These are phyloP conservation scores for Conidiobolus incongruus DNA, from an alignment of 371 early-diverging fungal genomes.

Conservation along the genomic window DNA sequence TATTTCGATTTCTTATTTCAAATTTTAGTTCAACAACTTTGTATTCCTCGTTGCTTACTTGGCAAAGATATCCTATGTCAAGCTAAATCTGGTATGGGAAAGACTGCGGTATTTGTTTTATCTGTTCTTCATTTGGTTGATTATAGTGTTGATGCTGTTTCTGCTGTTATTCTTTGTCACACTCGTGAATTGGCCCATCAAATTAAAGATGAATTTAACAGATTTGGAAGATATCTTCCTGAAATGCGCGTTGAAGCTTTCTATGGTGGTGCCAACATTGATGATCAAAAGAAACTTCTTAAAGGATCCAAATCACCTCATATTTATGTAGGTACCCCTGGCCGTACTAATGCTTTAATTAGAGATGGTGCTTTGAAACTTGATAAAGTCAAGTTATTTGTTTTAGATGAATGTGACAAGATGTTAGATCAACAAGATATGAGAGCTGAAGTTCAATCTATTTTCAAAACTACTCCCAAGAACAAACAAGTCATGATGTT, in stretches of 20 bases:
- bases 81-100: slow-evolving; percentile 99
- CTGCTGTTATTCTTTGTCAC: slow-evolving; percentile 87
- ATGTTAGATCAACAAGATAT: slow-evolving; percentile 84
- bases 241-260: slow-evolving; percentile 81
- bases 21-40: slow-evolving; percentile 84
- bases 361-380: slow-evolving; percentile 60
- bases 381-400: slow-evolving; percentile 78
- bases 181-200: slow-evolving; percentile 97
- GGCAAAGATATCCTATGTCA: slow-evolving; percentile 96
- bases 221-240: slow-evolving; percentile 90
- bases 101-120: slow-evolving; percentile 97
- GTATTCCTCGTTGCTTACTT: slow-evolving; percentile 92
- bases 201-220: slow-evolving; percentile 83
- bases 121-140: slow-evolving; percentile 92
- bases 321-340: slow-evolving; percentile 96
- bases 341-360: slow-evolving; percentile 77
- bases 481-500: slow-evolving; percentile 98
- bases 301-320: slow-evolving; percentile 66
- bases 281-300: slow-evolving; percentile 58
- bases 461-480: slow-evolving; percentile 83
- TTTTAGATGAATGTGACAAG: slow-evolving; percentile 99
- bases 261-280: slow-evolving; percentile 69
- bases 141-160: slow-evolving; percentile 51
- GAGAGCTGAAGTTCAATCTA: slow-evolving; percentile 92
- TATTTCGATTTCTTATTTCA: not conserved